These are phyloP conservation scores for Rhynchosporium graminicola DNA, from an alignment of 2,329 filamentous ascomycete genomes.

Conservation along the genomic window DNA sequence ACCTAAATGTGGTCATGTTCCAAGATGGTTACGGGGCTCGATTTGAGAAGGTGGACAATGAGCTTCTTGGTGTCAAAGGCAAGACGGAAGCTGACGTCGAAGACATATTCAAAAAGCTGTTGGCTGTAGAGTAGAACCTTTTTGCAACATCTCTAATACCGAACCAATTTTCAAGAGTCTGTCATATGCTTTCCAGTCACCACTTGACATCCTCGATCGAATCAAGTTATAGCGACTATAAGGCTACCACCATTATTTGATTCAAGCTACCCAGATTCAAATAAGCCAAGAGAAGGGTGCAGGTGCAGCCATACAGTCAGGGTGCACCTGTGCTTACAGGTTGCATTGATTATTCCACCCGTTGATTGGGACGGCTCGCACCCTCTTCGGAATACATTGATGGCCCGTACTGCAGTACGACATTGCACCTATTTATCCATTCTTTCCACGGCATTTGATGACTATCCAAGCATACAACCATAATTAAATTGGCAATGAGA, in stretches of 20 bases:
- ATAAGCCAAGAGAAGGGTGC: neutral
- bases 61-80: constrained; percentile 47
- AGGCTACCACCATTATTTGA: too few relatives aligned
- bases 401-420: neutral
- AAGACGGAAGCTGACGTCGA: constrained; percentile 46
- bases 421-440: neutral
- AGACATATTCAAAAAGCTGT: constrained; percentile 34
- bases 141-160: too few relatives aligned
- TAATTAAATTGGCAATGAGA: too few relatives aligned
- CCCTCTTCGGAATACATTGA: neutral
- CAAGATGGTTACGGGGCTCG: constrained; percentile 41
- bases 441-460: neutral
- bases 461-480: neutral
- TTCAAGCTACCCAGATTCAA: neutral
- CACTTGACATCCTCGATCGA: too few relatives aligned
- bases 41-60: constrained; percentile 44
- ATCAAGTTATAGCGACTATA: too few relatives aligned
- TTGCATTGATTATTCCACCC: neutral
- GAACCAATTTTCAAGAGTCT: too few relatives aligned
- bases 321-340: neutral
- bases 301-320: neutral
- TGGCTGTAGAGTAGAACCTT: constrained; percentile 8
- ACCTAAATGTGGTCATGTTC: constrained; percentile 41
- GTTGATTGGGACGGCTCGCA: neutral
- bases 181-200: too few relatives aligned